Evolutionary conservation across 495 filamentous ascomycete genomes (phyloP), one percentile per base, ranked within the genome.

Genomic region (Podospora fimiseda): DNA sequence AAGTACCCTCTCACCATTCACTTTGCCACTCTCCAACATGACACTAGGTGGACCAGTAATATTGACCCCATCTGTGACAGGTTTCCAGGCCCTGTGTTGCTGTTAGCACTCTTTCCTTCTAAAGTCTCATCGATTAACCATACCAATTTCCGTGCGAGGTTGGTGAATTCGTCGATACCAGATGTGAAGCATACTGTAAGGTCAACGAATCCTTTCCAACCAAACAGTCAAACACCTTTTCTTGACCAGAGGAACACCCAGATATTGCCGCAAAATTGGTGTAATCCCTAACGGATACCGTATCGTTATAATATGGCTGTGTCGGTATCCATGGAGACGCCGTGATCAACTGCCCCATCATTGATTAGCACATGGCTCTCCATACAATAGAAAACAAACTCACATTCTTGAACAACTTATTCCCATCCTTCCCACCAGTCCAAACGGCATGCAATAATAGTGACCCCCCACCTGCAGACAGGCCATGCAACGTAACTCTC

Each of bases 11-110:
- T n/a, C 14, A 2, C 80, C 80, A 40, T 79, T 80, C n/a, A 84
- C 65, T 53, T 64, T 54, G 38, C 73, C 70, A 7, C 60, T 43
- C 0, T 62, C 50, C 9, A 85, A 67, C 52, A 82, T 76, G 43
- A 64, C 57, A 23, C 71, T 76, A 7, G 81, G 78, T 1, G 69
- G 65, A 7, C 77, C 67, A 43, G 71, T 65, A 38, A 84, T 62
- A 51, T 81, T 76, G 0, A 53, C 56, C 2, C 77, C 80, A 53
- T 85, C 82, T 1, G 79, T 79, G 2, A 85, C 82, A 2, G 82
- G 82, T 8, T 78, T 61, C 50, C 84, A 84, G 0, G 64, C 78
- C 73, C 75, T 83, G 5, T 66, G 70, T 15, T 9, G 6, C 21
- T 27, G 23, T n/a, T n/a, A n/a, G n/a, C n/a, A n/a, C n/a, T n/a